Percentiles rank a stretch among this genome's conserved stretches.
phyloP scores from a whole-genome alignment of 106 monocot genomes.

The Xerophyta viscosa region DNA sequence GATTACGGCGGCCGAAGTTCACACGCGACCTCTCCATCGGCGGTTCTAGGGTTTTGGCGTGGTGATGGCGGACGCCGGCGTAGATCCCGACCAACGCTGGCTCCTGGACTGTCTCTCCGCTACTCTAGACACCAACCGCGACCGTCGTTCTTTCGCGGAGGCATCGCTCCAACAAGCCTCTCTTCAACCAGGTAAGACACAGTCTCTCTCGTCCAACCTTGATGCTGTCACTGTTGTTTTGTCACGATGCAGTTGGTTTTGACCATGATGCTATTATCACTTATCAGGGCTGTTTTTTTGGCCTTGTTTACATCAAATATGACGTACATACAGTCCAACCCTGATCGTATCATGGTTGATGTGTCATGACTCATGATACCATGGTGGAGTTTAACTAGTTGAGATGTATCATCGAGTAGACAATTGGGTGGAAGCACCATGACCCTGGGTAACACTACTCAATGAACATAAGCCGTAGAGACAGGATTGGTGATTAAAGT shows the following conservation, averaged over 20 bases:
- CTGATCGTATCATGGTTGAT: too few relatives aligned
- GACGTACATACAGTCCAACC: too few relatives aligned
- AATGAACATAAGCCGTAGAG: too few relatives aligned
- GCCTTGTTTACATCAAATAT: too few relatives aligned
- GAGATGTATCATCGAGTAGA: too few relatives aligned
- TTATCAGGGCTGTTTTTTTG: too few relatives aligned
- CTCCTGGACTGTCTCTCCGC: conserved; percentile 82
- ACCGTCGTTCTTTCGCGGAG: conserved; percentile 87
- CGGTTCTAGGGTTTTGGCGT: not conserved
- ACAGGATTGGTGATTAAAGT: too few relatives aligned
- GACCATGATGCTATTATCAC: not conserved
- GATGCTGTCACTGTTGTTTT: not conserved
- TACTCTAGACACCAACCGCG: conserved; percentile 70
- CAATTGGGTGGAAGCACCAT: too few relatives aligned
- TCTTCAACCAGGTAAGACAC: conserved; percentile 81
- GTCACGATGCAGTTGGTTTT: not conserved
- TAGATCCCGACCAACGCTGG: conserved; percentile 87
- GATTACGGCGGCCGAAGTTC: not conserved
- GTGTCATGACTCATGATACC: too few relatives aligned
- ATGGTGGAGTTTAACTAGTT: too few relatives aligned
- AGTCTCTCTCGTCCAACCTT: not conserved
- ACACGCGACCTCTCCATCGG: not conserved
- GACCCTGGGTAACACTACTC: too few relatives aligned
- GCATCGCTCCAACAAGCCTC: conserved; percentile 84
- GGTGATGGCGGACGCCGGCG: not conserved